Conservation (phyloP, 257 asterid species). For the Perilla frutescens region DNA sequence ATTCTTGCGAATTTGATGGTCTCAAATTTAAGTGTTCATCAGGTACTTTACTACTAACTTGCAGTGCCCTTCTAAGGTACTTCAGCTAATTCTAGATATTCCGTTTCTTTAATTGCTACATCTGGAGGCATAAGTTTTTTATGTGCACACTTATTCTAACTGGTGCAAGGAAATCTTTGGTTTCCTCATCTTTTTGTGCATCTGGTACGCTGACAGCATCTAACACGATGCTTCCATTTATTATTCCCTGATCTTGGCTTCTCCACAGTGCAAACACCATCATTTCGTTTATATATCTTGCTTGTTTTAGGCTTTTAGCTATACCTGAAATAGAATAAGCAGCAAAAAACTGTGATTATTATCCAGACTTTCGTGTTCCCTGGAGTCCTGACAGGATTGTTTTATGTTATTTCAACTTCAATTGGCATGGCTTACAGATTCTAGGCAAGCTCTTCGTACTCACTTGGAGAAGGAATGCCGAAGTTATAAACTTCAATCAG, state of each 20-base stretch:
- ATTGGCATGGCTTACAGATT: slow-evolving; percentile 54
- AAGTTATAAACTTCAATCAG: slow-evolving; percentile 70
- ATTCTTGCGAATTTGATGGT: slow-evolving; percentile 87
- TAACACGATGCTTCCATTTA: slow-evolving; percentile 7
- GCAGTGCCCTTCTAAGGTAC: not conserved
- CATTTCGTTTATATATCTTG: not conserved
- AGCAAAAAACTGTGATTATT: not conserved
- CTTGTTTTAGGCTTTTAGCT: not conserved
- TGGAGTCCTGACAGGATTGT: not conserved
- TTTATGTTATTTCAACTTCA: not conserved
- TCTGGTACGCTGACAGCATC: slow-evolving; percentile 12
- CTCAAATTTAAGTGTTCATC: slow-evolving; percentile 78
- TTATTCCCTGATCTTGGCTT: slow-evolving; percentile 4
- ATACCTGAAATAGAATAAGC: not conserved
- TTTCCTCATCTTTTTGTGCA: not conserved
- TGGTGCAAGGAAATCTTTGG: not conserved
- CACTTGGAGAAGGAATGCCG: slow-evolving; percentile 82
- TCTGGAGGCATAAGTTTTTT: not conserved
- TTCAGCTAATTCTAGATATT: slow-evolving; percentile 22
- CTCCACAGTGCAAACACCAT: slow-evolving; percentile 13
- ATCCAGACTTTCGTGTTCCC: not conserved
- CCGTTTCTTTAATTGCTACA: slow-evolving; percentile 23
- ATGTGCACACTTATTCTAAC: slow-evolving; percentile 16
- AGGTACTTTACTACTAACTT: slow-evolving; percentile 55
- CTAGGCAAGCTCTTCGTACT: slow-evolving; percentile 62